phyloP scores from a whole-genome alignment of 257 asterid genomes.

The Eustoma russellianum region DNA sequence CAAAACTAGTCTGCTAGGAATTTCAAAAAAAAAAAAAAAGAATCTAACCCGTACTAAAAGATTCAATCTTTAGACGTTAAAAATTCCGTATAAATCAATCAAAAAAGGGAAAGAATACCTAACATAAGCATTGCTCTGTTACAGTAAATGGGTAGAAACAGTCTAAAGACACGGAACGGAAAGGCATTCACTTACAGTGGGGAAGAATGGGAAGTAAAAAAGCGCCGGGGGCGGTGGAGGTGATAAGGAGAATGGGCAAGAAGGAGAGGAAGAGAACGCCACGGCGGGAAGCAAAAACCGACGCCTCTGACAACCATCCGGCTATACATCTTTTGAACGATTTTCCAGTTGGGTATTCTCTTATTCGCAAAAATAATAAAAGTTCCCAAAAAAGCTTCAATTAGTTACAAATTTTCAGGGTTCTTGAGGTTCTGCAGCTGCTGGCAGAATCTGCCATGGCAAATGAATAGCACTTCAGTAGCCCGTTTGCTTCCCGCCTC shows the following conservation, averaged over 20 bases:
- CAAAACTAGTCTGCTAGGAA: too few relatives aligned
- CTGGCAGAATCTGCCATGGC: neutral
- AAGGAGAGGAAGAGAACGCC: constrained; percentile 51
- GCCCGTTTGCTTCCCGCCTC: constrained; percentile 5
- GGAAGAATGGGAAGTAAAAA: constrained; percentile 25
- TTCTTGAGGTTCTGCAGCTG: neutral
- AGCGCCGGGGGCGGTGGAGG: constrained; percentile 25
- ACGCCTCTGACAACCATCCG: constrained; percentile 56
- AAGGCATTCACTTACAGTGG: constrained; percentile 10
- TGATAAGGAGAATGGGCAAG: constrained; percentile 32
- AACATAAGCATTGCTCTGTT: too few relatives aligned
- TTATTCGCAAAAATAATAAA: too few relatives aligned
- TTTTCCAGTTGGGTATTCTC: too few relatives aligned
- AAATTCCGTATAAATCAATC: neutral
- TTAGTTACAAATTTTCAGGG: neutral
- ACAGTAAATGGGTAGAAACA: neutral
- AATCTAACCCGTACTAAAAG: neutral
- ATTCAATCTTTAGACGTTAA: neutral
- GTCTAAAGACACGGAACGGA: neutral
- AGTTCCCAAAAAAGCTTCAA: neutral
- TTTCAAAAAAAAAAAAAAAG: too few relatives aligned
- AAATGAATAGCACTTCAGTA: neutral
- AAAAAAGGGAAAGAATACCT: too few relatives aligned
- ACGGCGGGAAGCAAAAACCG: constrained; percentile 45
- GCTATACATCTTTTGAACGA: constrained; percentile 6